phyloP scores from a whole-genome alignment of 2,329 filamentous ascomycete species.

The Epichloe uncinata region DNA sequence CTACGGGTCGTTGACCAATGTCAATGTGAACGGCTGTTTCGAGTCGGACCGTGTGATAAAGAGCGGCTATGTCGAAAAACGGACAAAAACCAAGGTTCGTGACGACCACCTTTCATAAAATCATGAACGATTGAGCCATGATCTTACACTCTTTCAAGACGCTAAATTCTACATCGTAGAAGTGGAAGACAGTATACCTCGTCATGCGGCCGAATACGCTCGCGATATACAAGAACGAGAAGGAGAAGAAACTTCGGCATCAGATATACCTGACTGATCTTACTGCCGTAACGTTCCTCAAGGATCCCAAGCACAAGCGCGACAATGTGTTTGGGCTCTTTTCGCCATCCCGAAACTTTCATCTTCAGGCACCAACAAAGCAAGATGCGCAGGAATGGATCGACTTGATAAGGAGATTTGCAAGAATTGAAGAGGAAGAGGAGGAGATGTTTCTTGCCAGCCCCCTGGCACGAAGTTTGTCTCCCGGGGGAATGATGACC shows the following conservation, averaged over 20 bases:
- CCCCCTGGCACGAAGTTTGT: slow-evolving; percentile 42
- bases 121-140: background rate
- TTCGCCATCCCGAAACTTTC: slow-evolving; percentile 80
- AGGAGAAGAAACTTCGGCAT: slow-evolving; percentile 78
- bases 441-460: slow-evolving; percentile 67
- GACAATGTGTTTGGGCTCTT: slow-evolving; percentile 87
- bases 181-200: slow-evolving; percentile 82
- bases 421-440: slow-evolving; percentile 78
- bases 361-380: slow-evolving; percentile 64
- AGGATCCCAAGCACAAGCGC: slow-evolving; percentile 76
- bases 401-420: slow-evolving; percentile 61
- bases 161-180: slow-evolving; percentile 31
- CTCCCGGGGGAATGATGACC: slow-evolving; percentile 13
- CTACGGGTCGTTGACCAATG: slow-evolving; percentile 62
- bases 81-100: slow-evolving; percentile 81
- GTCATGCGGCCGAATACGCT: slow-evolving; percentile 83
- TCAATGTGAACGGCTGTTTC: slow-evolving; percentile 91
- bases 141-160: slow-evolving; percentile 4
- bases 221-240: slow-evolving; percentile 84
- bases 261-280: slow-evolving; percentile 82
- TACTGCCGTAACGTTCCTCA: slow-evolving; percentile 78
- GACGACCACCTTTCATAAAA: background rate
- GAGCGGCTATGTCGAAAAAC: slow-evolving; percentile 71
- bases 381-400: slow-evolving; percentile 81
- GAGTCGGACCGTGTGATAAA: slow-evolving; percentile 92